Evolutionary conservation across 2,329 filamentous ascomycete genomes (phyloP).

Genomic region (Clarireedia homoeocarpa): DNA sequence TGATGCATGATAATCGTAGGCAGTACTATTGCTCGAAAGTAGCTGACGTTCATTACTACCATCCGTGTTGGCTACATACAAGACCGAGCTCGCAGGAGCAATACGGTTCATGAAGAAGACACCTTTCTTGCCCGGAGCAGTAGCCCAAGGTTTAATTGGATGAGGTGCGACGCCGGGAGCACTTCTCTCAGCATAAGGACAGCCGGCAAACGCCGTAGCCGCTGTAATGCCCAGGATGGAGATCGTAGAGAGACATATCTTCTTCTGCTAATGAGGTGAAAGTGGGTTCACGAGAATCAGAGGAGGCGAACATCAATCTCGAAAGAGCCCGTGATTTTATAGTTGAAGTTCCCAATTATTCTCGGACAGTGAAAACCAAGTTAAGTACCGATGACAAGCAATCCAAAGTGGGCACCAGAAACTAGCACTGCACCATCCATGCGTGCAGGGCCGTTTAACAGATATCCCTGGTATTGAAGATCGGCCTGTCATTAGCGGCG

Average conservation of each 20-base stretch:
- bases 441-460: too few species aligned
- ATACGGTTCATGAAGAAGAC: conserved; percentile 32
- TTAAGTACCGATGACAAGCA: too few species aligned
- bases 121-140: not conserved
- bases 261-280: not conserved
- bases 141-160: not conserved
- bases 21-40: conserved; percentile 20
- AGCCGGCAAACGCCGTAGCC: not conserved
- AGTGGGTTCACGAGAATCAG: not conserved
- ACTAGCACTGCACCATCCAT: too few species aligned
- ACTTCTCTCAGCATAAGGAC: not conserved
- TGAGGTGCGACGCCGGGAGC: not conserved
- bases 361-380: too few species aligned
- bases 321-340: not conserved
- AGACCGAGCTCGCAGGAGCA: conserved; percentile 24
- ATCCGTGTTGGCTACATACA: conserved; percentile 32
- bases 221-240: not conserved
- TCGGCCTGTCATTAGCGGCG: too few species aligned
- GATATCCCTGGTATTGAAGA: too few species aligned
- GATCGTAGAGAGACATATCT: not conserved
- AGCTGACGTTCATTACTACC: conserved; percentile 33
- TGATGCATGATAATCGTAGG: conserved; percentile 34
- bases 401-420: too few species aligned
- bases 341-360: too few species aligned
- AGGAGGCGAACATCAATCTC: not conserved